Evolutionary conservation across 1,284 basidiomycete genomes (phyloP).

Genomic region (Ceratobasidium sp.): DNA sequence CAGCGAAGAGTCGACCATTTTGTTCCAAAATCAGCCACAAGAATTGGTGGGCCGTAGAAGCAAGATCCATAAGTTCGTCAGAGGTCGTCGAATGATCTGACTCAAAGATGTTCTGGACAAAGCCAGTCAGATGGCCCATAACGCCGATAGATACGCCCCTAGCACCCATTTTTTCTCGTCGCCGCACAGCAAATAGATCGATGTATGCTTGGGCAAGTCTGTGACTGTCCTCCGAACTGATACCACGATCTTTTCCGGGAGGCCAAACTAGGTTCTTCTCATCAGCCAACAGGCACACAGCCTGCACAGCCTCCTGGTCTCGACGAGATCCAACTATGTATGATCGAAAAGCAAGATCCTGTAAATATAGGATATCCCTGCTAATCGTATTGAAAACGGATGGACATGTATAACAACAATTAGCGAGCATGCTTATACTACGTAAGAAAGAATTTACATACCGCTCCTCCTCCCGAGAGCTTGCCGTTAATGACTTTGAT

Average conservation of each 20-base stretch:
- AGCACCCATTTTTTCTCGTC: not conserved
- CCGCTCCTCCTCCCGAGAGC: not conserved
- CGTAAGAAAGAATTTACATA: not conserved
- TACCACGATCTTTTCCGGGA: not conserved
- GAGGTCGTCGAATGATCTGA: no score
- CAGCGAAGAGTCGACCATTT: not conserved
- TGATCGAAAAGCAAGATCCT: not conserved
- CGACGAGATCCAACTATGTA: not conserved
- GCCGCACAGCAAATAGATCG: not conserved
- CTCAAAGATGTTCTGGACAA: no score
- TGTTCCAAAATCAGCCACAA: no score
- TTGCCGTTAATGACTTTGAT: not conserved
- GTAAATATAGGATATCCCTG: not conserved
- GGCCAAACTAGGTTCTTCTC: not conserved
- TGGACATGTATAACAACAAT: not conserved
- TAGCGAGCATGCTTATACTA: not conserved
- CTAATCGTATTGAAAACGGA: not conserved
- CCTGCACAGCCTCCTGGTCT: not conserved
- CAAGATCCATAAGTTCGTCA: no score
- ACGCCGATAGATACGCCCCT: not conserved
- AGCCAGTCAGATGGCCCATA: not conserved
- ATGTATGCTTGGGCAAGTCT: not conserved
- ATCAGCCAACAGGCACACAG: not conserved
- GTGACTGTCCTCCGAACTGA: not conserved
- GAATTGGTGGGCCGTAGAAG: no score